Evolutionary conservation across 495 filamentous ascomycete genomes (phyloP).

Genomic region (Aspergillus asperescens): DNA sequence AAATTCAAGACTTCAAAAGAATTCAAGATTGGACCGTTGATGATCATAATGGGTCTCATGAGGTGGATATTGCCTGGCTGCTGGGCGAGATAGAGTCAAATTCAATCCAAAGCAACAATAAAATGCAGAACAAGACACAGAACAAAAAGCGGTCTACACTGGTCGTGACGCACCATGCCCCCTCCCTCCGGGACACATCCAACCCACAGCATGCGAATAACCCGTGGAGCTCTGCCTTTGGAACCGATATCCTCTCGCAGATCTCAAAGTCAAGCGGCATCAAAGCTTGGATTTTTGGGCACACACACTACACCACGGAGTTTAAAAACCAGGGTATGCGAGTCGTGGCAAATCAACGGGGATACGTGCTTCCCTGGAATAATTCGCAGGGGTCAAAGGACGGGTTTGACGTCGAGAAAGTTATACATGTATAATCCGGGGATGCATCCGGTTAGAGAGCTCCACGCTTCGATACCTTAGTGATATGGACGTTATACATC

Average conservation of each 20-base stretch:
- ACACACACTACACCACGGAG: conserved; percentile 46
- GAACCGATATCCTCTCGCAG: conserved; percentile 40
- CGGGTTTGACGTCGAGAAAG: conserved; percentile 18
- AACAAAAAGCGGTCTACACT: conserved; percentile 29
- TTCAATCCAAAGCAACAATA: no score
- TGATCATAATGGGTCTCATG: conserved; percentile 42
- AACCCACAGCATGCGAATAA: conserved; percentile 38
- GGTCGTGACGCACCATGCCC: conserved; percentile 52
- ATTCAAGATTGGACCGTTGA: conserved; percentile 47
- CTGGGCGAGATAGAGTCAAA: conserved; percentile 26
- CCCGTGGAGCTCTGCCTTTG: conserved; percentile 44
- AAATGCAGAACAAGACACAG: conserved; percentile 10
- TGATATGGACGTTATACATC: no score
- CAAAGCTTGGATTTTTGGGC: conserved; percentile 48
- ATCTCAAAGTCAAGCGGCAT: conserved; percentile 14
- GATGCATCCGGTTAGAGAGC: no score
- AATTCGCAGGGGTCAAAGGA: conserved; percentile 7
- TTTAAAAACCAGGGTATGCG: conserved; percentile 33
- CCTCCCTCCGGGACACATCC: conserved; percentile 35
- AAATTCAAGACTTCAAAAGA: conserved; percentile 41
- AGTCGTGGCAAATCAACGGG: conserved; percentile 50
- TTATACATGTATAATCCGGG: conserved; percentile 1
- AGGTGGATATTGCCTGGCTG: conserved; percentile 44
- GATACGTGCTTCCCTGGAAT: conserved; percentile 39
- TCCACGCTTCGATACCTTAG: no score